These are phyloP conservation scores for Leptosphaerulina australis DNA, from an alignment of 2,329 filamentous ascomycete species.

Conservation along the genomic window DNA sequence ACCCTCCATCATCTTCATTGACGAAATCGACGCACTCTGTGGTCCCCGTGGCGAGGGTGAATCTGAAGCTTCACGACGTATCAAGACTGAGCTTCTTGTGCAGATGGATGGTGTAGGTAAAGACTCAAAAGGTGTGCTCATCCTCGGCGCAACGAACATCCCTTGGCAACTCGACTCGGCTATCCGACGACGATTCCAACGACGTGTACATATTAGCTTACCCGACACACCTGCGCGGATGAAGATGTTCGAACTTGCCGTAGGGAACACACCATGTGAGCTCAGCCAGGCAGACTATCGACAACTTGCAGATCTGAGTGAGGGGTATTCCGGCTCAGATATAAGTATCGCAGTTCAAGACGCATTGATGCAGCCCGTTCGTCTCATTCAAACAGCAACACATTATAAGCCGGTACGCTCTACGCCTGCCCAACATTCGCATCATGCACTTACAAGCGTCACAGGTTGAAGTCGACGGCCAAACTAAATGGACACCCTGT, in stretches of 20 bases:
- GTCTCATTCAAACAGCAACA: constrained; percentile 95
- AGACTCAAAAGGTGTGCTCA: constrained; percentile 90
- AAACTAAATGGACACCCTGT: constrained; percentile 80
- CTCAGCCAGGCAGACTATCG: constrained; percentile 79
- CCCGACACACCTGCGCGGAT: constrained; percentile 86
- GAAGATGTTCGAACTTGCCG: constrained; percentile 92
- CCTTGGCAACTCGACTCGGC: constrained; percentile 98
- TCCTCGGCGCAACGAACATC: constrained; percentile 96
- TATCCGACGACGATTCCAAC: constrained; percentile 93
- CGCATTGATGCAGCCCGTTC: constrained; percentile 94
- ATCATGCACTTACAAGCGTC: neutral
- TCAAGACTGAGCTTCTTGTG: constrained; percentile 97
- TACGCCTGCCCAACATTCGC: neutral
- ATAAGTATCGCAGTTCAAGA: constrained; percentile 95
- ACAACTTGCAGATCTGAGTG: constrained; percentile 78
- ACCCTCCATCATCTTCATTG: constrained; percentile 97
- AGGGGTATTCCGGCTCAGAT: constrained; percentile 95
- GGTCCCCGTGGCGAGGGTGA: constrained; percentile 93
- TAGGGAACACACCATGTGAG: constrained; percentile 91
- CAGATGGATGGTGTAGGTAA: constrained; percentile 99
- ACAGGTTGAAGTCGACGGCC: constrained; percentile 72
- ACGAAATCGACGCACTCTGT: constrained; percentile 96
- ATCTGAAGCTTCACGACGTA: constrained; percentile 93
- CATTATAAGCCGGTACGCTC: constrained; percentile 86
- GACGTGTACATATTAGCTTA: constrained; percentile 92